Evolutionary conservation across 805 yeast species (phyloP), one percentile per base, ranked within the genome.

Genomic region (Candida alai): DNA sequence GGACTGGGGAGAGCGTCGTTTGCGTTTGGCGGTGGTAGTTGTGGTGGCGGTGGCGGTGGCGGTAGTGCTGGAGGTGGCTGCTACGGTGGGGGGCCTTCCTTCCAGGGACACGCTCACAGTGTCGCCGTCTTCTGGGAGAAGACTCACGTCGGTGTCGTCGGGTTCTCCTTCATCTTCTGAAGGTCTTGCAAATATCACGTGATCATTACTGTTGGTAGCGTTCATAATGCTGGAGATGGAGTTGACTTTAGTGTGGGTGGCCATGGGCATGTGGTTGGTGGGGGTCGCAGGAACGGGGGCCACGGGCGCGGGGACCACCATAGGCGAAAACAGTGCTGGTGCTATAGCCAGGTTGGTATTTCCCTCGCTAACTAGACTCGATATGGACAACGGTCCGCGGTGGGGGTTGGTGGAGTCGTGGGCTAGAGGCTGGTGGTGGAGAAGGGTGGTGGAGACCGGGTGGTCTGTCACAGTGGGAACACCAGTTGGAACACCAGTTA

Each of bases 111-210:
- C n/a, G n/a, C n/a, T n/a, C n/a, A 12, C 19, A 6, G 22, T 11
- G 4, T 32, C 37, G 15, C 42, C 45, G 26, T 35, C 49, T 22
- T 35, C 44, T 17, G 31, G 42, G 7, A 35, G 48, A 10, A 35
- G 41, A 30, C 39, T 34, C 3, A 43, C 48, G 24, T 38, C 34
- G 10, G 43, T 38, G 13, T 43, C 47, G 17, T 44, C 42, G 11
- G 39, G 41, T 8, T 36, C 42, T 10, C 47, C 49, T 28, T 30
- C 38, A 12, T 42, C 30, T 10, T 42, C 35, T 7, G 35, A n/a
- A n/a, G n/a, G n/a, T n/a, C n/a, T n/a, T n/a, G n/a, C n/a, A n/a
- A n/a, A n/a, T n/a, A n/a, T n/a, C n/a, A n/a, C n/a, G n/a, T n/a
- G n/a, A 4, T 26, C 35, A 6, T 32, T 32, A 5, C 39, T 39